These are phyloP conservation scores for Aethionema arabicum DNA, from an alignment of 345 rosid genomes.

Conservation along the genomic window DNA sequence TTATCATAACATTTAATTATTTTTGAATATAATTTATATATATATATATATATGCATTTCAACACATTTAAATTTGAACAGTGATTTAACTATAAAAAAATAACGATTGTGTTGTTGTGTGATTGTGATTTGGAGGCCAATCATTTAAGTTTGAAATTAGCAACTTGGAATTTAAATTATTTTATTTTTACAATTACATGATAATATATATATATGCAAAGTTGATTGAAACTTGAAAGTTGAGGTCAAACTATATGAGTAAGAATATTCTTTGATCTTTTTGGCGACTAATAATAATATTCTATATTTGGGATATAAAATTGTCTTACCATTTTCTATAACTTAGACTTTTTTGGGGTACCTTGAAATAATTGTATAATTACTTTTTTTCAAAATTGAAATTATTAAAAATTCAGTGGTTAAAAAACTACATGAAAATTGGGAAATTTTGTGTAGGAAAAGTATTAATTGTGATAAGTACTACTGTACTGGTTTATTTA, in stretches of 20 bases:
- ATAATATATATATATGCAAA: background rate
- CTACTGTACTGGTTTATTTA: too few relatives aligned
- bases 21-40: too few relatives aligned
- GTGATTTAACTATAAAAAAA: background rate
- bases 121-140: slow-evolving; percentile 1
- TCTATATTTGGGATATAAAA: background rate
- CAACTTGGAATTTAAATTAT: background rate
- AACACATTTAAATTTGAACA: too few relatives aligned
- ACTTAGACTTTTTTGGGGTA: background rate
- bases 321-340: background rate
- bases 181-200: background rate
- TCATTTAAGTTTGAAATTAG: background rate
- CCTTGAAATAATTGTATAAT: too few relatives aligned
- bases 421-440: too few relatives aligned
- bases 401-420: too few relatives aligned
- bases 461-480: too few relatives aligned
- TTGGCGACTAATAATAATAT: slow-evolving; percentile 12
- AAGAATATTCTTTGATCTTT: slow-evolving; percentile 13
- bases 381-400: too few relatives aligned
- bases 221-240: background rate
- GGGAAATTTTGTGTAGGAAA: too few relatives aligned
- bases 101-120: background rate
- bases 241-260: background rate
- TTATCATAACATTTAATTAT: too few relatives aligned
- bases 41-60: too few relatives aligned